Evolutionary conservation across 495 filamentous ascomycete species (phyloP), one percentile per base, ranked within the genome.

Genomic region (Lasiosphaeria miniovina): DNA sequence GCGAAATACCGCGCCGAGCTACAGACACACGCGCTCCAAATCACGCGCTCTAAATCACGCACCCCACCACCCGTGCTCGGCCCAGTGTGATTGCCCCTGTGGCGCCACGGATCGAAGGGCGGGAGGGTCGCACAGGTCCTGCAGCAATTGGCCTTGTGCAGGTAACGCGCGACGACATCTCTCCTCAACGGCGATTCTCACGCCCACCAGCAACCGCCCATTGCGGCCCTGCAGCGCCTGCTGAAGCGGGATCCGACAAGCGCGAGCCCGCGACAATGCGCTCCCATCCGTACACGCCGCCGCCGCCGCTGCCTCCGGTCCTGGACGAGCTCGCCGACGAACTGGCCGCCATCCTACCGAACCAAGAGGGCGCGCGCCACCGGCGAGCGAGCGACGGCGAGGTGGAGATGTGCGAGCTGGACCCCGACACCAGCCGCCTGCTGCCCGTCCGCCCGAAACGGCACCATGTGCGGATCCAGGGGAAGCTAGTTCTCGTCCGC

Each of bases 291-390:
- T 71, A 71, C 64, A 66, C 66, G 1, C 54, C 70, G 15, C 65
- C 69, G 17, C 66, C 74, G 40, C 69, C 72, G 5, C 61, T 75
- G 4, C 71, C 75, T 8, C 69, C 72, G 4, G 61, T 78, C 36
- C 75, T 78, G 11, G 59, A 71, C 49, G 77, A 80, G 50, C 60
- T 82, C 31, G 78, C 81, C 24, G 69, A 71, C 35, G 77, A 81
- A 49, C 57, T 80, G 31, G 74, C 80, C 12, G 68, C 74, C 43
- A 74, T 78, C 33, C 76, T 84, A 0, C 73, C 84, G 34, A 77
- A 84, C 55, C 72, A 80, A 49, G 78, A 76, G 17, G 49, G 49
- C 61, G 66, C 32, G 33, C 49, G 36, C 58, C 76, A 38, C 17
- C 57, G 53, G 50, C 43, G 48, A 8, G 58, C 57, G 4, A 49